Percentiles rank a stretch among this genome's conserved stretches.
phyloP scores from a whole-genome alignment of 345 rosid species.

The Eucalyptus camaldulensis region DNA sequence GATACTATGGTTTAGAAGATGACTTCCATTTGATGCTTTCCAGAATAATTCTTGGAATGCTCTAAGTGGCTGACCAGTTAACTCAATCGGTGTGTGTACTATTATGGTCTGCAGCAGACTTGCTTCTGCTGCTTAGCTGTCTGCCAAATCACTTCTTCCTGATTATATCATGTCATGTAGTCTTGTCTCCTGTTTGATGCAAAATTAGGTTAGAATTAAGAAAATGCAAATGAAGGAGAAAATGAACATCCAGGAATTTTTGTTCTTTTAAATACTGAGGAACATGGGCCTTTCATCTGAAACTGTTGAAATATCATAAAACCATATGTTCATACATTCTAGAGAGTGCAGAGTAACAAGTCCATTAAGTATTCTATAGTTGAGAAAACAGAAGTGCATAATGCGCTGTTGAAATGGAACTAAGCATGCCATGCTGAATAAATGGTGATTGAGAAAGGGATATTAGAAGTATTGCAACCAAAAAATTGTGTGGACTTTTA shows the following conservation, averaged over 20 bases:
- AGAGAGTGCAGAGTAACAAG: neutral
- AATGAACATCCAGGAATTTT: neutral
- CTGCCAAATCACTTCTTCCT: neutral
- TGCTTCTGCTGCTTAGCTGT: neutral
- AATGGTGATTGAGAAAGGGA: neutral
- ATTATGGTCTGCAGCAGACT: neutral
- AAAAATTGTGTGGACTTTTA: neutral
- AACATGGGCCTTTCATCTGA: neutral
- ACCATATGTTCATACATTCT: neutral
- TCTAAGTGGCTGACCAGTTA: neutral
- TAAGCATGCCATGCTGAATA: neutral
- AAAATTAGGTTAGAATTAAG: neutral
- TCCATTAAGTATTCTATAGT: neutral
- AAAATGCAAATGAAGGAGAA: neutral
- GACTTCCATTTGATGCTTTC: neutral
- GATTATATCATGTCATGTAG: neutral
- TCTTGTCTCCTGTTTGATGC: neutral
- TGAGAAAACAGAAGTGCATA: neutral
- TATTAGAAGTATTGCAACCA: neutral
- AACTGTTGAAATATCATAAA: neutral
- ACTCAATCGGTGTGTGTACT: neutral
- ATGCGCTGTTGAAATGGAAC: neutral
- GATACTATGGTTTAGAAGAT: slow-evolving; percentile 2
- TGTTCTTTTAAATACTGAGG: neutral
- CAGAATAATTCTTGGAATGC: neutral